Evolutionary conservation across 257 asterid species (phyloP), one percentile per base, ranked within the genome.

Genomic region (Verbascum thapsus): DNA sequence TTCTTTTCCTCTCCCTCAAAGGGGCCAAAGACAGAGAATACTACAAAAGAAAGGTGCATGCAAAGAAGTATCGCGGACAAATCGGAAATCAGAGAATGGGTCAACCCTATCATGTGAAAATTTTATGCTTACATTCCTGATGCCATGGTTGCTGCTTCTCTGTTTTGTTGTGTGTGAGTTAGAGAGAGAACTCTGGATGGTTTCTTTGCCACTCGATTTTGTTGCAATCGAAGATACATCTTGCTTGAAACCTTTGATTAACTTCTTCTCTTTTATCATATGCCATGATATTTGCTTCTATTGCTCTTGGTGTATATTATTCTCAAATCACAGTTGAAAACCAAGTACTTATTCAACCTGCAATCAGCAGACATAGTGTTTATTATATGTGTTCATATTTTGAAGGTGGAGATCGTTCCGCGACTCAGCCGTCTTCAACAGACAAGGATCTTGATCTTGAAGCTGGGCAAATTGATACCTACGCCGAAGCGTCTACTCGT

Each of bases 391-490:
- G 54, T 69, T 61, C 39, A 53, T 48, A 47, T 70, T 71, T 78
- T 69, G 67, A 74, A 90, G 96, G 83, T 54, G 91, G 81, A 67
- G 94, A 82, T 58, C 83, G 78, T 52, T 52, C 89, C 52, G 59
- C 78, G 67, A 76, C 73, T 71, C 80, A 76, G 63, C 78, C 83
- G 72, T 74, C 91, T 67, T 73, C 81, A 53, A 76, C 65, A 55
- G 78, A 63, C 71, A 87, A 84, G 73, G 91, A 79, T 69, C 74
- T 73, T 57, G 95, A 85, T 66, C 73, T 83, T 67, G 95, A 89
- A 83, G 80, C 90, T 73, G 99, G 95, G 41, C 90, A 84, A 71
- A 71, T 77, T 50, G 97, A 84, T 68, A 84, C 87, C 58, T 79
- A 62, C 67, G 58, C 80, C 17, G 96, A 90, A 64, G 75, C 95